Evolutionary conservation across 768 basidiomycete genomes (phyloP).

Genomic region (Kwoniella newhampshirensis): DNA sequence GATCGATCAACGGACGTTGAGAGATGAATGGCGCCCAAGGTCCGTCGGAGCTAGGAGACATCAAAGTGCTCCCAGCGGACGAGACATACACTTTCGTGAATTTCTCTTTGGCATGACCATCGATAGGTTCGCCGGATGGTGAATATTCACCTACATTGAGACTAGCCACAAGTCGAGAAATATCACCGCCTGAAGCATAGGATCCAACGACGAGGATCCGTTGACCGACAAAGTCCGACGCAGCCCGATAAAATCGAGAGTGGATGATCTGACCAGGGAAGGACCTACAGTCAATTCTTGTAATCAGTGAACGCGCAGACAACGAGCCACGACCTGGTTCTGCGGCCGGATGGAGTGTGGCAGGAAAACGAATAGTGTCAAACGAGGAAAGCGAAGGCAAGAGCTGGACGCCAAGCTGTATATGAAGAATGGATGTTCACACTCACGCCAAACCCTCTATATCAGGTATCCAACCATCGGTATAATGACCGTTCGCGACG

Average conservation of each 20-base stretch:
- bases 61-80: slow-evolving; percentile 21
- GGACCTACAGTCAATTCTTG: slow-evolving; percentile 28
- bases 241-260: slow-evolving; percentile 49
- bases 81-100: slow-evolving; percentile 43
- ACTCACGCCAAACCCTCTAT: slow-evolving; percentile 46
- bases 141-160: slow-evolving; percentile 21
- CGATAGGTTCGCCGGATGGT: slow-evolving; percentile 6
- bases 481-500: slow-evolving; percentile 53
- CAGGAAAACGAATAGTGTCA: no score
- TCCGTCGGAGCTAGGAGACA: slow-evolving; percentile 31
- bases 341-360: no score
- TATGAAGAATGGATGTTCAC: background rate
- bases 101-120: background rate
- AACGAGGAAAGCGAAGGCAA: background rate
- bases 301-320: no score
- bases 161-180: slow-evolving; percentile 38
- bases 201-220: slow-evolving; percentile 54
- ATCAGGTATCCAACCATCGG: slow-evolving; percentile 50
- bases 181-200: slow-evolving; percentile 55
- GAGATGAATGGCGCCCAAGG: slow-evolving; percentile 50
- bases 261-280: slow-evolving; percentile 51
- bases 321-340: no score
- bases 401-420: no score
- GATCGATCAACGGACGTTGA: slow-evolving; percentile 35
- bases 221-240: slow-evolving; percentile 42